Conservation (phyloP, 2,329 filamentous ascomycete species). For the Nemania serpens region DNA sequence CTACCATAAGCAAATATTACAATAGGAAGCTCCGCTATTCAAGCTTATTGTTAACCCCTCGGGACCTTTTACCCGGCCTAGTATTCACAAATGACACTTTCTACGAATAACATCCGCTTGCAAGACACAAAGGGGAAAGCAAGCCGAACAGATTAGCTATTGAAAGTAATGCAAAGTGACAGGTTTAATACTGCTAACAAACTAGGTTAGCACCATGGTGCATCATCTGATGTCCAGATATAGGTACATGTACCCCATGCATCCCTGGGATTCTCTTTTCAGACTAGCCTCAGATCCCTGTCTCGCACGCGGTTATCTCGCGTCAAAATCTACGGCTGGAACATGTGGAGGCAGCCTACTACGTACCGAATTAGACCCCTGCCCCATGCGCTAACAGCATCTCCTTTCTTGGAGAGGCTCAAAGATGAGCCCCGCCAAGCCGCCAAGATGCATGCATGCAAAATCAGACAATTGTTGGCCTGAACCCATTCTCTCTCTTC, state of each 20-base stretch:
- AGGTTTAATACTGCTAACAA: too few relatives aligned
- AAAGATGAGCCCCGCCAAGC: slow-evolving; percentile 22
- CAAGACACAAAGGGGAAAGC: too few relatives aligned
- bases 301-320: slow-evolving; percentile 31
- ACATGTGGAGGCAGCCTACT: slow-evolving; percentile 17
- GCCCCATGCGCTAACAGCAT: slow-evolving; percentile 10
- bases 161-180: too few relatives aligned
- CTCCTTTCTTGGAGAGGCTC: slow-evolving; percentile 32
- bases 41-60: too few relatives aligned
- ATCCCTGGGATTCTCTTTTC: neutral
- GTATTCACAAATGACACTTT: too few relatives aligned
- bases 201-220: too few relatives aligned
- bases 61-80: too few relatives aligned
- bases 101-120: too few relatives aligned
- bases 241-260: too few relatives aligned
- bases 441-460: slow-evolving; percentile 22
- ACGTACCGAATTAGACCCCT: slow-evolving; percentile 16
- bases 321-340: slow-evolving; percentile 30
- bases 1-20: neutral
- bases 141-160: too few relatives aligned
- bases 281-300: slow-evolving; percentile 21
- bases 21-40: too few relatives aligned
- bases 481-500: slow-evolving; percentile 11
- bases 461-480: slow-evolving; percentile 21
- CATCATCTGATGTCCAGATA: too few relatives aligned